Evolutionary conservation across 1,284 basidiomycete genomes (phyloP).

Genomic region (Malassezia sp.): DNA sequence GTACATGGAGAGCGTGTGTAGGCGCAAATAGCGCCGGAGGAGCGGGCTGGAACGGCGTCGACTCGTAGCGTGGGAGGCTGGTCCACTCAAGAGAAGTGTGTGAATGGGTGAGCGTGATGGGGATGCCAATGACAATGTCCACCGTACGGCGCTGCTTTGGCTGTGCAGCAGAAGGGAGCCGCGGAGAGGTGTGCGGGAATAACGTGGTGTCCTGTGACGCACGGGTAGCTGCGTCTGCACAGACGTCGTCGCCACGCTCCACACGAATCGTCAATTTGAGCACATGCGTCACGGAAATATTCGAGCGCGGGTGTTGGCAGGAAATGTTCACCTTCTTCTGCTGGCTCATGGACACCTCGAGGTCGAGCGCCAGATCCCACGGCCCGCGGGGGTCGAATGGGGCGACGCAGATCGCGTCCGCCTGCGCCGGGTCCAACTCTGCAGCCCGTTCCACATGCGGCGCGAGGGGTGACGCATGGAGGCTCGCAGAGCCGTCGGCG

Average conservation of each 20-base stretch:
- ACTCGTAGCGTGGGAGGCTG: constrained; percentile 35
- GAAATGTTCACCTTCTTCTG: constrained; percentile 59
- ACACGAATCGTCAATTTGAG: constrained; percentile 76
- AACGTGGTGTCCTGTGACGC: no score
- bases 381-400: constrained; percentile 53
- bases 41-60: constrained; percentile 5
- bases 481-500: constrained; percentile 49
- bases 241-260: constrained; percentile 49
- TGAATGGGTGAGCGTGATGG: constrained; percentile 52
- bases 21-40: constrained; percentile 1
- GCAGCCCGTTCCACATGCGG: constrained; percentile 32
- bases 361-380: constrained; percentile 51
- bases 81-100: constrained; percentile 40
- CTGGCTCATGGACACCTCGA: constrained; percentile 37
- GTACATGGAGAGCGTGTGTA: neutral
- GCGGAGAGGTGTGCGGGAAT: neutral
- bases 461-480: constrained; percentile 49
- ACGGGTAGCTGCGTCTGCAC: constrained; percentile 7
- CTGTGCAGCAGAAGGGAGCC: neutral
- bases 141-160: constrained; percentile 48
- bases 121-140: constrained; percentile 79
- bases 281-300: constrained; percentile 65
- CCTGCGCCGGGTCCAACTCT: constrained; percentile 22
- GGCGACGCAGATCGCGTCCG: constrained; percentile 47
- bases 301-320: constrained; percentile 68